phyloP scores from a whole-genome alignment of 2,329 filamentous ascomycete species.

The Cordyceps militaris region DNA sequence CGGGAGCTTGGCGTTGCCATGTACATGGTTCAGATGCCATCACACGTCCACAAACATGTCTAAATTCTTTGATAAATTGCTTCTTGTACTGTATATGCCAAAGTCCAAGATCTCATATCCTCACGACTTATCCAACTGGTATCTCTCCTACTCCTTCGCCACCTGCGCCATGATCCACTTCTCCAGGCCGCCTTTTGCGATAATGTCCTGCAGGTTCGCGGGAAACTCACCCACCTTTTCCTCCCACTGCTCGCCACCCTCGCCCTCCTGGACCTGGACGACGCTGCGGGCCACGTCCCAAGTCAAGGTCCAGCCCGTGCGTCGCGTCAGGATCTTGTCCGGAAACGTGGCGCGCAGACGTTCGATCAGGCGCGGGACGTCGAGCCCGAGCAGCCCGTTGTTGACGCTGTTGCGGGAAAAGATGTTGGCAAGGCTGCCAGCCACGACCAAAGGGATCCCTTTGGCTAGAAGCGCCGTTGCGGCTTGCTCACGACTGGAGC shows the following conservation, averaged over 20 bases:
- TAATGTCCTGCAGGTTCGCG: conserved; percentile 20
- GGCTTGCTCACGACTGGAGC: conserved; percentile 71
- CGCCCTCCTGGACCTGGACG: conserved; percentile 18
- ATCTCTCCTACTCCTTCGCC: conserved; percentile 24
- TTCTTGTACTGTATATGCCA: neutral
- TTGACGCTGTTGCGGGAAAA: conserved; percentile 73
- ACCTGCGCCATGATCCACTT: conserved; percentile 19
- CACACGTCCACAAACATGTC: neutral
- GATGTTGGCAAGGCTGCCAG: conserved; percentile 78
- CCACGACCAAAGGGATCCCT: conserved; percentile 70
- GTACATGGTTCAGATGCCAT: neutral
- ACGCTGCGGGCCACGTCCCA: conserved; percentile 17
- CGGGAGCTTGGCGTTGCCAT: too few species aligned
- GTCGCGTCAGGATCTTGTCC: conserved; percentile 54
- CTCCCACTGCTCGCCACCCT: conserved; percentile 17
- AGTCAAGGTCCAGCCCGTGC: conserved; percentile 65
- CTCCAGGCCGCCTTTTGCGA: conserved; percentile 19
- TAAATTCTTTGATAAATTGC: neutral
- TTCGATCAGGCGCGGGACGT: conserved; percentile 60
- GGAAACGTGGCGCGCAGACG: conserved; percentile 57
- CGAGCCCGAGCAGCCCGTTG: conserved; percentile 66
- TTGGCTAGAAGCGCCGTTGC: conserved; percentile 81
- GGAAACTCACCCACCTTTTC: conserved; percentile 22
- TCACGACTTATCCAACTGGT: neutral
- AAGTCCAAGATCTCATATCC: neutral